Evolutionary conservation across 1,284 basidiomycete species (phyloP).

Genomic region (Trametes polyzona): DNA sequence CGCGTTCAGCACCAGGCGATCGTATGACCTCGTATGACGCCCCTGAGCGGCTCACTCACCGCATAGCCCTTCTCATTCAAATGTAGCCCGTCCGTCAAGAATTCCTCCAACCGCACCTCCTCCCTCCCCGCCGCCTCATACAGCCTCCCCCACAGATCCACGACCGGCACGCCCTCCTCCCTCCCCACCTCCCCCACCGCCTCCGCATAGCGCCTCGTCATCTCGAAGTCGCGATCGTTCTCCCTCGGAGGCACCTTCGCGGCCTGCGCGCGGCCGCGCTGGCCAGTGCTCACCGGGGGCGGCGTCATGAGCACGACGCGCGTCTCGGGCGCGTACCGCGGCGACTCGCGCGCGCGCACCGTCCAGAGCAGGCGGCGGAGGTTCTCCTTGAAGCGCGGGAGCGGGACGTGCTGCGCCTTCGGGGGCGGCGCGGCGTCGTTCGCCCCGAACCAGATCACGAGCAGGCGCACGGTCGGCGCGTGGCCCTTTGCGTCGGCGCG

Average conservation of each 20-base stretch:
- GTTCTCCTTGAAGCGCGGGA: constrained; percentile 70
- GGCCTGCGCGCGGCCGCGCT: constrained; percentile 52
- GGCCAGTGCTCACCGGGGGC: constrained; percentile 76
- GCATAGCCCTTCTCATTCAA: constrained; percentile 73
- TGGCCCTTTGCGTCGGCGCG: too few species aligned
- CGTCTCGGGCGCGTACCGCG: constrained; percentile 75
- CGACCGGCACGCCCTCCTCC: constrained; percentile 57
- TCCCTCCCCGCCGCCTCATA: constrained; percentile 67
- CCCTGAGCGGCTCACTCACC: constrained; percentile 58
- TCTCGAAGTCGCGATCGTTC: constrained; percentile 63
- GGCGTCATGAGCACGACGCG: constrained; percentile 82
- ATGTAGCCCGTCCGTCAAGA: constrained; percentile 80
- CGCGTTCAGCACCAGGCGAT: constrained; percentile 28
- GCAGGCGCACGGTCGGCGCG: constrained; percentile 66
- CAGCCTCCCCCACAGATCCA: constrained; percentile 73
- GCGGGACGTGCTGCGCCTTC: constrained; percentile 67
- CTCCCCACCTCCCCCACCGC: constrained; percentile 66
- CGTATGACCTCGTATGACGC: too few species aligned
- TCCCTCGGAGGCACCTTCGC: constrained; percentile 47
- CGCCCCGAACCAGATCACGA: constrained; percentile 89
- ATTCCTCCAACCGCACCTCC: constrained; percentile 52
- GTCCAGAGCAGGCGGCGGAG: constrained; percentile 64
- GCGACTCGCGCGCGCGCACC: constrained; percentile 63
- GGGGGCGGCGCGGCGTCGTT: constrained; percentile 62
- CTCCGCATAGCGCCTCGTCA: constrained; percentile 70